Evolutionary conservation across 108 stramenopile genomes (phyloP), one percentile per base, ranked within the genome.

Genomic region (Aurantiochytrium sp.): DNA sequence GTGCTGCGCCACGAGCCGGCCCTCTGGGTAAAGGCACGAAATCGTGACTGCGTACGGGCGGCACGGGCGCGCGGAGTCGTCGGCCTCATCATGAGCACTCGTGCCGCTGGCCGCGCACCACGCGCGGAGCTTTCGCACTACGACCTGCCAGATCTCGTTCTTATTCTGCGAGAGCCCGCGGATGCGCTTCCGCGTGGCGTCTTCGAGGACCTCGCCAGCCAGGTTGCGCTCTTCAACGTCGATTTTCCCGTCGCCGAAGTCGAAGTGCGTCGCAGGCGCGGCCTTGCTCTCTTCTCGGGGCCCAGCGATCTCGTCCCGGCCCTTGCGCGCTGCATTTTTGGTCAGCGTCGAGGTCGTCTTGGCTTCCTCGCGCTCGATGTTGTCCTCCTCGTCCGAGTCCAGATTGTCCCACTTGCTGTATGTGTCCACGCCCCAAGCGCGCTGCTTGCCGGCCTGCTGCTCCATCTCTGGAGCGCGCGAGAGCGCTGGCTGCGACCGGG

Each of bases 401-500:
- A 52, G 24, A 31, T 52, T 12, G 85, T 85, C 85, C 73, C 73
- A 81, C 73, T 81, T 81, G 45, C 42, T 19, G 45, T 81, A 81
- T 6, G 39, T 81, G 73, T 81, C 73, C 6, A 30, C 73, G 42
- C 73, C 73, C 73, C 73, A 81, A 17, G n/a, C 3, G 10, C 73
- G 39, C 73, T 81, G 73, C 73, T 81, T 41, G 21, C 45, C 4
- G 27, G 21, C 42, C 73, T 81, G 30, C 68, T 68, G 68, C 68
- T 68, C 27, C 31, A 15, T 5, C 68, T 24, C 68, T 68, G 68
- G n/a, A n/a, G n/a, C n/a, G n/a, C n/a, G n/a, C 59, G 32, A n/a
- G 27, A 8, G 50, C 17, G 50, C 50, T 52, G 50, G 50, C 1
- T 52, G 50, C 50, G n/a, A n/a, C n/a, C n/a, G n/a, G n/a, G n/a